Conservation (phyloP, 1,284 basidiomycete species). For the Ganoderma sinense region DNA sequence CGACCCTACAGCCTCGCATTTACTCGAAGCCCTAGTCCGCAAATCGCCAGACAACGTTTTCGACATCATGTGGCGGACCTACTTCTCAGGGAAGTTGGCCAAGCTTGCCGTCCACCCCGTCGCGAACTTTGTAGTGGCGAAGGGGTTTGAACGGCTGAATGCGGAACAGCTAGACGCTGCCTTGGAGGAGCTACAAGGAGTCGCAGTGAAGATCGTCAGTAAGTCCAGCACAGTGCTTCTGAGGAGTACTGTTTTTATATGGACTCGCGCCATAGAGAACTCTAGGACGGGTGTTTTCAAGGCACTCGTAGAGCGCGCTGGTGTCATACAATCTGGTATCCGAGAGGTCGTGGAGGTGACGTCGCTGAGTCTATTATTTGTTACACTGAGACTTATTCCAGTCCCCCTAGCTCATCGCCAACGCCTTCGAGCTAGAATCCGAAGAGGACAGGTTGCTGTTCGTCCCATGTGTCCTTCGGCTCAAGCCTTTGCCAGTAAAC, state of each 20-base stretch:
- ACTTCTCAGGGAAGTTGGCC: constrained; percentile 77
- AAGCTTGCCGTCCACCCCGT: constrained; percentile 86
- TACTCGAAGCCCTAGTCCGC: constrained; percentile 80
- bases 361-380: constrained; percentile 7
- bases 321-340: constrained; percentile 52
- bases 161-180: constrained; percentile 64
- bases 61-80: constrained; percentile 74
- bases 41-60: constrained; percentile 72
- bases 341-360: constrained; percentile 56
- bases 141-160: constrained; percentile 70
- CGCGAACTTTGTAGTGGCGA: constrained; percentile 91
- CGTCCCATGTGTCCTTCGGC: constrained; percentile 57
- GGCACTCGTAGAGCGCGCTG: constrained; percentile 74
- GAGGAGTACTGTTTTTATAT: constrained; percentile 23
- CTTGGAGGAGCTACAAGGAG: constrained; percentile 62
- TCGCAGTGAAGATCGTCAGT: constrained; percentile 59
- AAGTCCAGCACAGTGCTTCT: constrained; percentile 45
- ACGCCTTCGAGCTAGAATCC: constrained; percentile 64
- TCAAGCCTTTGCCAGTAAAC: constrained; percentile 46
- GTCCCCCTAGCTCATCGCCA: constrained; percentile 58
- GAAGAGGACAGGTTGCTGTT: constrained; percentile 46
- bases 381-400: background rate
- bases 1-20: constrained; percentile 87
- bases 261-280: constrained; percentile 47
- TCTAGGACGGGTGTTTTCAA: constrained; percentile 73